Evolutionary conservation across 768 basidiomycete genomes (phyloP).

Genomic region (Hericium alpestre): DNA sequence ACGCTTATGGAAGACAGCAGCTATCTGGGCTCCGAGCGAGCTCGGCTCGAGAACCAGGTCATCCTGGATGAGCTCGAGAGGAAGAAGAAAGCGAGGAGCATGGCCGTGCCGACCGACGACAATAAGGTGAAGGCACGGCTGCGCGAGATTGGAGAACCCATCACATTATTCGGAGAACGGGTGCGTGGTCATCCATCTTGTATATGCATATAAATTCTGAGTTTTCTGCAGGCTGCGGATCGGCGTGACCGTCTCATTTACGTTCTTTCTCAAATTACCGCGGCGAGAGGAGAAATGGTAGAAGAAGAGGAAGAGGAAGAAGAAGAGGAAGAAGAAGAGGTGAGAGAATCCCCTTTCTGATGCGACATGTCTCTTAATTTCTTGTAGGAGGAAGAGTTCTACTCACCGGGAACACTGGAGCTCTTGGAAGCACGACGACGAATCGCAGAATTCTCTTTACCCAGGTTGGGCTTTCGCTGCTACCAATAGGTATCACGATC

Average conservation of each 20-base stretch:
- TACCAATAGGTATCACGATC: conserved; percentile 28
- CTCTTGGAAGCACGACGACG: conserved; percentile 75
- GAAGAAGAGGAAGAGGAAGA: conserved; percentile 61
- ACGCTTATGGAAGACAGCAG: conserved; percentile 71
- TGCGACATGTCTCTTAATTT: background rate
- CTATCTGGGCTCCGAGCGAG: conserved; percentile 64
- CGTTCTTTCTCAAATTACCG: conserved; percentile 87
- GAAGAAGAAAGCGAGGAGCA: conserved; percentile 86
- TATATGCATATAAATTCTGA: conserved; percentile 9
- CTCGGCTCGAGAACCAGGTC: conserved; percentile 71
- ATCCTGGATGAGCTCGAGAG: conserved; percentile 94
- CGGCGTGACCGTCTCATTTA: conserved; percentile 91
- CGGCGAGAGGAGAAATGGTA: conserved; percentile 72
- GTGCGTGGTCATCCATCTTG: conserved; percentile 38
- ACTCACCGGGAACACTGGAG: conserved; percentile 81
- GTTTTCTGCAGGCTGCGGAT: conserved; percentile 70
- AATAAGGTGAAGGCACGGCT: conserved; percentile 81
- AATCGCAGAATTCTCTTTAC: conserved; percentile 89
- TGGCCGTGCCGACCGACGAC: conserved; percentile 97
- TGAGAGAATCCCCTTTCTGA: conserved; percentile 19
- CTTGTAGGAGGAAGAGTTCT: conserved; percentile 85
- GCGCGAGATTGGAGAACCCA: conserved; percentile 91
- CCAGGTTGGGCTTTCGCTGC: conserved; percentile 75
- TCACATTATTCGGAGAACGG: conserved; percentile 94
- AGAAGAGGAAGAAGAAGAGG: conserved; percentile 70